These are phyloP conservation scores for Pseudogymnoascus pannorum DNA, from an alignment of 2,329 filamentous ascomycete species.

Conservation along the genomic window DNA sequence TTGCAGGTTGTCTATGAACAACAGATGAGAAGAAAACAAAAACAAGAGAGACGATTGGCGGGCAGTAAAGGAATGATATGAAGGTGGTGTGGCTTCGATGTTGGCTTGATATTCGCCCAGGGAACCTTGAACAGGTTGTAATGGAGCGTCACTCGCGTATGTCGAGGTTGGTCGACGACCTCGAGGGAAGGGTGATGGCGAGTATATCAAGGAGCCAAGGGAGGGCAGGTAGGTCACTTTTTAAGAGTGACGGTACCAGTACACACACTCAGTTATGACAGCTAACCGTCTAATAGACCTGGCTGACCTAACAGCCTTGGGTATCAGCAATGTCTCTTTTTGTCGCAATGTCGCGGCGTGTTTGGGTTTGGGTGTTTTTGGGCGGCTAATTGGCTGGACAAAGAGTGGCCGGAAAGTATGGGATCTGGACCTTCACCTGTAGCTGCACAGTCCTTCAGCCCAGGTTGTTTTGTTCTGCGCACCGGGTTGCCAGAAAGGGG, in stretches of 20 bases:
- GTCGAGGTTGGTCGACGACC: neutral
- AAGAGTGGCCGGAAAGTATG: neutral
- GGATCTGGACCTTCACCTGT: neutral
- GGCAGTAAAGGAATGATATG: neutral
- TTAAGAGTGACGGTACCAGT: constrained; percentile 1
- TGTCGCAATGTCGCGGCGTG: constrained; percentile 3
- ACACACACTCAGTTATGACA: neutral
- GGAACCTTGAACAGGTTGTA: neutral
- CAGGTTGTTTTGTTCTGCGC: neutral
- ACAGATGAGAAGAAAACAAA: neutral
- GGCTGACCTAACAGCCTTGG: neutral
- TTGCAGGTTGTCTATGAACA: neutral
- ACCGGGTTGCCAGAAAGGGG: constrained; percentile 10
- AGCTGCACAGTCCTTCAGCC: constrained; percentile 6
- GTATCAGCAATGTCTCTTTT: constrained; percentile 4
- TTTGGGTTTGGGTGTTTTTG: constrained; percentile 6
- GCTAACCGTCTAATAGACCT: neutral
- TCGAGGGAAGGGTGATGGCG: neutral
- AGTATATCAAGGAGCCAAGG: neutral
- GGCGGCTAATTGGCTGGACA: neutral
- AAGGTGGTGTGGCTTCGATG: neutral
- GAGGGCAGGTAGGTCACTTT: constrained; percentile 4
- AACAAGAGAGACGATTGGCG: neutral
- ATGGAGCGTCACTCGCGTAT: neutral
- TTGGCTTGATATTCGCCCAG: neutral